A percentile compares a stretch with the other conserved stretches of the same genome.
phyloP scores from a whole-genome alignment of 805 yeast species.

The Candida stauntonica region DNA sequence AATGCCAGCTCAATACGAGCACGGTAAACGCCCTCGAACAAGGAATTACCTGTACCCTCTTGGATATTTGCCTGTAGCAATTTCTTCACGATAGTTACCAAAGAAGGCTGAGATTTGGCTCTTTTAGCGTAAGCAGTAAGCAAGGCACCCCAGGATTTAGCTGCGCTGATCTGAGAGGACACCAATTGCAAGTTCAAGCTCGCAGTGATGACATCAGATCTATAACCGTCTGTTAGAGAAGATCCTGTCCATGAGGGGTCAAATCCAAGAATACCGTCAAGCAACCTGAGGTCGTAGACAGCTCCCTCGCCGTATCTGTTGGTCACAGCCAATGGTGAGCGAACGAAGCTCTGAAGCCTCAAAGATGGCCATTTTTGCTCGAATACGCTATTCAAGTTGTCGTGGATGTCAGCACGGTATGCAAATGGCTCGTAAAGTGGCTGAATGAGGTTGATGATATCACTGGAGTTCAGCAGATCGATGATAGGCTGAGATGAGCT shows the following conservation, averaged over 20 bases:
- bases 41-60: slow-evolving; percentile 46
- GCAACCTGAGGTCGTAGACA: slow-evolving; percentile 53
- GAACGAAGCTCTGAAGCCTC: slow-evolving; percentile 47
- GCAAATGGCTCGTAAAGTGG: slow-evolving; percentile 42
- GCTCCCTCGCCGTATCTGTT: slow-evolving; percentile 49
- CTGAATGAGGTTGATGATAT: slow-evolving; percentile 30
- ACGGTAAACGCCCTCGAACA: slow-evolving; percentile 47
- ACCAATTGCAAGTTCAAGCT: slow-evolving; percentile 61
- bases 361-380: slow-evolving; percentile 42
- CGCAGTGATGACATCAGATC: slow-evolving; percentile 49
- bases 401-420: slow-evolving; percentile 44
- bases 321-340: slow-evolving; percentile 40
- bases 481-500: slow-evolving; percentile 39
- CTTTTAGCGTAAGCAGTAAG: slow-evolving; percentile 59
- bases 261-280: slow-evolving; percentile 53
- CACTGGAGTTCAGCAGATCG: slow-evolving; percentile 34
- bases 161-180: slow-evolving; percentile 62
- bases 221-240: slow-evolving; percentile 29
- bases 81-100: slow-evolving; percentile 38
- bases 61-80: slow-evolving; percentile 48
- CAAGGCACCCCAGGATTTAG: slow-evolving; percentile 76
- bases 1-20: slow-evolving; percentile 67
- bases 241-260: slow-evolving; percentile 41
- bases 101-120: slow-evolving; percentile 28
- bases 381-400: slow-evolving; percentile 42